Conservation (phyloP, 140 eudicot species). For the Ambrosia hybrid region DNA sequence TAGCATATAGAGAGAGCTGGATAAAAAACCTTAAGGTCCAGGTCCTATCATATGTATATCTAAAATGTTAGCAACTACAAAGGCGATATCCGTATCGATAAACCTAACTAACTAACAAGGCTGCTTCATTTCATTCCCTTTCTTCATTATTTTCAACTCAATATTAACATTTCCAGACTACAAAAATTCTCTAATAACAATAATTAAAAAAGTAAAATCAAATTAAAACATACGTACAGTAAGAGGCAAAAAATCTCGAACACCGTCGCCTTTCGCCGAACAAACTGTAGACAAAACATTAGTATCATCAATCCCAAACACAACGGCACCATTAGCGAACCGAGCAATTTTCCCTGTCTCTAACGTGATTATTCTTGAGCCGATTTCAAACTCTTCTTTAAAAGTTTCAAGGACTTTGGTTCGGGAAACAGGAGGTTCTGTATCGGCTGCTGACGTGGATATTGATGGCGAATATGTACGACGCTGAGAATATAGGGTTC, state of each 20-base stretch:
- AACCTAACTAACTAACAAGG: not conserved
- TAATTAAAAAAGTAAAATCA: not conserved
- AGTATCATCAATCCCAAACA: conserved; percentile 37
- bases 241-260: conserved; percentile 82
- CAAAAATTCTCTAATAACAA: not conserved
- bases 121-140: not conserved
- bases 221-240: conserved; percentile 53
- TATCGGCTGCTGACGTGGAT: conserved; percentile 42
- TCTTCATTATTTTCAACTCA: not conserved
- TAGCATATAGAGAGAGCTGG: not conserved
- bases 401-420: conserved; percentile 71
- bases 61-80: not conserved
- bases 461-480: conserved; percentile 37
- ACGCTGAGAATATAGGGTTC: conserved; percentile 37
- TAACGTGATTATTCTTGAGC: conserved; percentile 49
- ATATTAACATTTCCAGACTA: not conserved
- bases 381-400: conserved; percentile 79
- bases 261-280: conserved; percentile 70
- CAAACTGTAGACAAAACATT: conserved; percentile 63
- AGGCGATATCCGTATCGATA: not conserved
- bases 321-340: conserved; percentile 88
- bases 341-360: conserved; percentile 93
- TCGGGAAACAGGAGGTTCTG: conserved; percentile 39
- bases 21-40: too few relatives aligned
- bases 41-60: not conserved